Percentiles rank a stretch among this genome's conserved stretches.
Evolutionary conservation across 2,329 filamentous ascomycete genomes (phyloP).

Genomic region (Eutypa lata): DNA sequence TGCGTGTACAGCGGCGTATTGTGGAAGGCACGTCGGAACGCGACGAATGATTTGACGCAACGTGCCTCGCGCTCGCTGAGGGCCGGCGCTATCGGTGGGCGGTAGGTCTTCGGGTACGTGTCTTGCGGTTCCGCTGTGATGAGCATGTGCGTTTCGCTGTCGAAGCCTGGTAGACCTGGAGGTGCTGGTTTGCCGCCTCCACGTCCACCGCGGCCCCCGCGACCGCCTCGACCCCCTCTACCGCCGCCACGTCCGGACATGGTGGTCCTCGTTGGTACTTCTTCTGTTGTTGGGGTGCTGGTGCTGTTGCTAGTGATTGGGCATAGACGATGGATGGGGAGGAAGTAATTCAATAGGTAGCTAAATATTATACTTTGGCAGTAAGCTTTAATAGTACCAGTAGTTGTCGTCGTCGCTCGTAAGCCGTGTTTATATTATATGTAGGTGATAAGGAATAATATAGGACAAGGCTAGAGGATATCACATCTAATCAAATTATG

Average conservation of each 20-base stretch:
- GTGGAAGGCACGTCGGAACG: conserved; percentile 56
- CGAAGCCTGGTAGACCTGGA: conserved; percentile 44
- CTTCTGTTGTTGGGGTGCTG: background rate
- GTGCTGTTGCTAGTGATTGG: background rate
- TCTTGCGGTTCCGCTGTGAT: conserved; percentile 55
- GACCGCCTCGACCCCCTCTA: conserved; percentile 46
- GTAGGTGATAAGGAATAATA: too few relatives aligned
- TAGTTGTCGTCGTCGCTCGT: too few relatives aligned
- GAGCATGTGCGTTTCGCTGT: conserved; percentile 47
- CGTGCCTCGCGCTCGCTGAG: conserved; percentile 43
- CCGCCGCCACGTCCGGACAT: conserved; percentile 54
- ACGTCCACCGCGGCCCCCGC: conserved; percentile 45
- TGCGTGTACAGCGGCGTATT: conserved; percentile 55
- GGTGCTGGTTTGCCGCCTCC: conserved; percentile 39
- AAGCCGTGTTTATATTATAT: too few relatives aligned
- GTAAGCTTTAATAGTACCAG: too few relatives aligned
- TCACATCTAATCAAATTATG: too few relatives aligned
- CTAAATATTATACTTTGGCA: too few relatives aligned
- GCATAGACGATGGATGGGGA: too few relatives aligned
- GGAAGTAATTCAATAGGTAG: too few relatives aligned
- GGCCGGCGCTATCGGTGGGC: conserved; percentile 42
- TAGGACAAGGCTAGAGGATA: too few relatives aligned
- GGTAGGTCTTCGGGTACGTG: conserved; percentile 51
- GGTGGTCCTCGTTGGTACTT: conserved; percentile 6
- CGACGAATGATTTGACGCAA: conserved; percentile 49